phyloP scores from a whole-genome alignment of 2,329 filamentous ascomycete genomes.

The Arthrobotrys sphaeroides region DNA sequence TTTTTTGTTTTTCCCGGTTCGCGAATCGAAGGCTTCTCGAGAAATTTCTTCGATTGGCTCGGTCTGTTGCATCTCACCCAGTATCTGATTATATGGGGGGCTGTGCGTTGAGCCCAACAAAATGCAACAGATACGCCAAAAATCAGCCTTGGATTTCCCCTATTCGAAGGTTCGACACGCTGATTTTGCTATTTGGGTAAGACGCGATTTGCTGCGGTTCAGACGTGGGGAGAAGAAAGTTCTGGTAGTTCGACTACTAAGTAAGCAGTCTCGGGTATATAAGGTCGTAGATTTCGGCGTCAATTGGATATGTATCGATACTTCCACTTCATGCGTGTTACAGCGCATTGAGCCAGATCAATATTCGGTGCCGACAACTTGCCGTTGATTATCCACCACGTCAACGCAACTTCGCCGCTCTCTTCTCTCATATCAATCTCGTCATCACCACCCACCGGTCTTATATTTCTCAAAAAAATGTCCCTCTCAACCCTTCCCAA shows the following conservation, averaged over 20 bases:
- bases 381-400: too few species aligned
- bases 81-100: neutral
- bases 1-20: too few species aligned
- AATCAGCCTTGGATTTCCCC: constrained; percentile 17
- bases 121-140: neutral
- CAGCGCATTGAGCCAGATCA: too few species aligned
- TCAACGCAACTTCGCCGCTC: too few species aligned
- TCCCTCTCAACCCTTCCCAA: constrained; percentile 14
- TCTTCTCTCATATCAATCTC: too few species aligned
- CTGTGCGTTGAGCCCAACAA: neutral
- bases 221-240: constrained; percentile 7
- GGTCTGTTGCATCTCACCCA: constrained; percentile 16
- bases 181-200: constrained; percentile 6
- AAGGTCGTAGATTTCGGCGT: neutral
- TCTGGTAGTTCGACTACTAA: neutral
- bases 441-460: neutral
- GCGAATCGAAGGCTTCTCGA: constrained; percentile 31
- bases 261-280: neutral
- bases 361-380: too few species aligned
- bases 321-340: too few species aligned
- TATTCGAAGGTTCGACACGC: constrained; percentile 11
- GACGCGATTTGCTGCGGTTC: neutral
- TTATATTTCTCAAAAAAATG: neutral
- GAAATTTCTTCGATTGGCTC: constrained; percentile 41
- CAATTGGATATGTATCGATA: too few species aligned